Evolutionary conservation across 805 yeast genomes (phyloP), one percentile per base, ranked within the genome.

Genomic region (Saccharomyces paradoxus): DNA sequence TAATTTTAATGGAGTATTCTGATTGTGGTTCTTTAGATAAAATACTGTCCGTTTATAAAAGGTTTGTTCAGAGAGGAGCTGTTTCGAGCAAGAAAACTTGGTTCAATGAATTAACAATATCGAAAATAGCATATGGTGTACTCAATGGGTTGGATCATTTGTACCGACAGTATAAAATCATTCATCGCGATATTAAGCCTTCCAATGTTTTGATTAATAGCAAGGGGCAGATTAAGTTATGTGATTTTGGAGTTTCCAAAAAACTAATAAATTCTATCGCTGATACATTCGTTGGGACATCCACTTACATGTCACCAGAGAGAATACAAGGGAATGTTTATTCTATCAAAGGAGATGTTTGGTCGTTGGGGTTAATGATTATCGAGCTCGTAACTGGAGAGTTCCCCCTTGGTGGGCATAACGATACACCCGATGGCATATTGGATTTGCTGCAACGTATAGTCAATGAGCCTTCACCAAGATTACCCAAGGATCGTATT

Each of bases 271-370:
- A 92, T 70, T 94, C 99, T 0, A 80, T 94, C 55, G 99, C 97
- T 0, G 97, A 94, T 64, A 94, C 99, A 0, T 94, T 94, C 75
- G 98, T 94, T 9, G 99, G 99, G 1, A 94, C 99, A 0, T 89
- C 97, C 0, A 89, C 96, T 0, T 94, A 94, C 68, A 94, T 94
- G 95, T 87, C 96, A 1, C 99, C 99, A 0, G 99, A 94, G 64
- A 79, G 99, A 58, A 92, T 94, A 53, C 96, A 90, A 71, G 99
- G 99, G 21, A 89, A 88, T 47, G 84, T 85, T 9, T 94, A 94
- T 71, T 87, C 96, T 8, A 85, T 91, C n/a, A 90, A 91, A 61
- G 92, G 96, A 41, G 99, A 94, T 69, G 92, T 94, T 12, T 94
- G 99, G 99, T 89, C 97, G 0, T 73, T 91, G 60, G 99, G 99